Evolutionary conservation across 2,329 filamentous ascomycete species (phyloP), one percentile per base, ranked within the genome.

Genomic region (Botryotinia globosa): DNA sequence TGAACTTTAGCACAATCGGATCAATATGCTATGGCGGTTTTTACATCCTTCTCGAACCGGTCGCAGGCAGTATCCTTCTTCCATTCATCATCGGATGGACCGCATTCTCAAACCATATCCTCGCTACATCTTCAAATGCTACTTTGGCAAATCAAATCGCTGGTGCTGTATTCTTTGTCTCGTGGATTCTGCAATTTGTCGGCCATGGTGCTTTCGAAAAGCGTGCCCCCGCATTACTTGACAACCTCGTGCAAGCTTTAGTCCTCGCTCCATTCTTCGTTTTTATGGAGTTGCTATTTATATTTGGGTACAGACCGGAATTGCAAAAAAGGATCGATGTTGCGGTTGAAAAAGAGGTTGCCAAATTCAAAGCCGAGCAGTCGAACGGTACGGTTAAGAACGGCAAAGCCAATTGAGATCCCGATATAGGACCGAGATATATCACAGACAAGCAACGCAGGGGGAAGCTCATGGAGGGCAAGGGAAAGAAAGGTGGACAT

Each of bases 251-350:
- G 65, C 96, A 98, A 83, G 94, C 96, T 42, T 82, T 98, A 76
- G 95, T 98, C 80, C 86, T 98, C 37, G 96, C 96, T 0, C 96
- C 96, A 14, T 91, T 99, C 79, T 99, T 98, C 78, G 95, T 98
- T 73, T 99, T 96, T 93, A 91, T 99, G 78, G 94, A 98, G 84
- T 84, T 97, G 37, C 86, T 99, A 39, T 99, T 99, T 85, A 90
- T 87, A 79, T 88, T 97, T 68, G 96, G 96, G 66, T 99, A 98
- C 83, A 89, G 96, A 74, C 92, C 91, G 1, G 94, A 97, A 82
- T 85, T 99, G 77, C 94, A 95, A 84, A 87, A 88, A 74, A 89
- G 95, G 68, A 89, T 98, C 62, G 89, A 95, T 74, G 90, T 90
- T 81, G 89, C 88, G 54, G 93, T 98, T 5, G 83, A 90, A 80